These are phyloP conservation scores for Gentiana straminea DNA, from an alignment of 257 asterid genomes.

Conservation along the genomic window DNA sequence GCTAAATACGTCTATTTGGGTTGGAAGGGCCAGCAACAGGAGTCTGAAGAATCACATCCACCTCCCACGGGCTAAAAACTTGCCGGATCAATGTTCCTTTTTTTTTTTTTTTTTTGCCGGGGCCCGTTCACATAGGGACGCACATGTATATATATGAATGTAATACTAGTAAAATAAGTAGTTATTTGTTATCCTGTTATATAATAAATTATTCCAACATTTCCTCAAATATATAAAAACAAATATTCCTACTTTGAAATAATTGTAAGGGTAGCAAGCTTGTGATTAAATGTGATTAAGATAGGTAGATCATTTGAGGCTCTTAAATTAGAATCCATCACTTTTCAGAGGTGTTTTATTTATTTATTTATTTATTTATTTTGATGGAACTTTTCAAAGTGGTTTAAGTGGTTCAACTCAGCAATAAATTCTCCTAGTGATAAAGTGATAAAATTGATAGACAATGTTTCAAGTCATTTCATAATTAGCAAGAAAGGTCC, in stretches of 20 bases:
- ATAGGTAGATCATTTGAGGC: conserved; percentile 20
- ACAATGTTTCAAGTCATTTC: conserved; percentile 12
- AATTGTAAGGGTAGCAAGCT: conserved; percentile 3
- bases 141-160: too few species aligned
- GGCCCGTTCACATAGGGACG: too few species aligned
- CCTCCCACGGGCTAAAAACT: too few species aligned
- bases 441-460: background rate
- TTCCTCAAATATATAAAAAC: too few species aligned
- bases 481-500: background rate
- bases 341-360: background rate
- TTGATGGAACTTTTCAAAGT: background rate
- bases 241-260: conserved; percentile 21
- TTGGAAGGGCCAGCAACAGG: background rate
- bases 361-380: too few species aligned
- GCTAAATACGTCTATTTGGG: too few species aligned
- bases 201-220: too few species aligned
- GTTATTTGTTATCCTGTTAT: too few species aligned
- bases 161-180: too few species aligned
- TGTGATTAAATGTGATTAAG: conserved; percentile 19
- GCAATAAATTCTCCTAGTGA: background rate
- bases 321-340: conserved; percentile 22
- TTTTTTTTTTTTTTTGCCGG: too few species aligned
- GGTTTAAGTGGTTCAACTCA: background rate
- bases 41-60: too few species aligned
- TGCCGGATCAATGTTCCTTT: too few species aligned